Base-by-base conservation (phyloP, 2,329 filamentous ascomycete genomes). In the Atkinsonella hypoxylon region DNA sequence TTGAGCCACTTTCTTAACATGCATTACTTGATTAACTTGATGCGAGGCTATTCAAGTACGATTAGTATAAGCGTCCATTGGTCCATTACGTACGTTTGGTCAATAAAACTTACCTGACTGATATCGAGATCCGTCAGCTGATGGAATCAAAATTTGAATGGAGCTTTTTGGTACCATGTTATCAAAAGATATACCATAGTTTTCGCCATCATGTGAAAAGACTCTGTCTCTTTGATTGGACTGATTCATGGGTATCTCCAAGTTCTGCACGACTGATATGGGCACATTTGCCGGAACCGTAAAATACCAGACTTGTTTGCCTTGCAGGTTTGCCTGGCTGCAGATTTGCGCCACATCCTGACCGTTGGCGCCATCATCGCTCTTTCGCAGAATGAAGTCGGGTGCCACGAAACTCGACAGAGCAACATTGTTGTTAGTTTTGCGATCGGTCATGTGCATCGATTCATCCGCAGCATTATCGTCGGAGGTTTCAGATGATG, bases 251-350 rank as follows among this genome's bases (percentile, higher is more conserved):
- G 75, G 74, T 41, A 87, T 75, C 38, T 82, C 75, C 54, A 88
- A 70, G 55, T 82, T 75, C 61, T 81, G 77, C 45, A 89, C 68
- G 1, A 83, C 73, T 11, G 78, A 79, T 51, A 89, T 75, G n/a
- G 85, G 80, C 2, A 89, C 69, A 11, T 79, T 79, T 6, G 81
- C 77, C 2, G 86, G 86, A 3, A 83, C 82, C 10, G 83, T 87
- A 58, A 90, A 87, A 63, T 89, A 87, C 86, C 85, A 90, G 53
- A 89, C 72, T 62, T 89, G 82, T 70, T 88, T 89, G 55, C 82
- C 83, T 51, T 80, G 70, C 8, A 83, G 63, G 57, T 79, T 77
- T 50, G 75, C 74, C 51, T 77, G 71, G 58, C 70, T 75, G 58
- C 86, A 80, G 49, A 83, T 66, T 20, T 76, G 69, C 9, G 74